Evolutionary conservation across 106 monocot genomes (phyloP), one percentile per base, ranked within the genome.

Genomic region (Dendrobium nobile): DNA sequence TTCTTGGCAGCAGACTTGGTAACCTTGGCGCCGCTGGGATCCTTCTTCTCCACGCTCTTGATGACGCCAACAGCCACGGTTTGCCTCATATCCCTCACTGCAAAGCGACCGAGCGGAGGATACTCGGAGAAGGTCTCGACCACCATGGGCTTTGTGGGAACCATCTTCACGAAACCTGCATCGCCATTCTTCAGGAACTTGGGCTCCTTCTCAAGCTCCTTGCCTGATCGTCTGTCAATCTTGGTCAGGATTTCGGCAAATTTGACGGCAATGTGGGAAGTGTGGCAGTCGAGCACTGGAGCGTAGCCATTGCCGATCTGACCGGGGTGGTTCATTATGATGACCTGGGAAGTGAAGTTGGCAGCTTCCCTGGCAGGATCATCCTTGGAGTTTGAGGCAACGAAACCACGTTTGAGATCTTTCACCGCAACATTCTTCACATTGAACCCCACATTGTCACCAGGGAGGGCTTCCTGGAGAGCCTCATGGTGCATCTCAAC

Each of bases 401-500:
- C 89, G n/a, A 80, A 89, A 40, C 89, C 89, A 73, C 89, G 79
- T 82, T 89, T 89, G 72, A 89, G 54, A 84, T 89, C 89, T 82
- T 89, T 89, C 6, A 89, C 88, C 17, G 88, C 88, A 41, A 89
- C 84, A 15, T 89, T 89, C 88, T 89, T 89, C n/a, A 89, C 88
- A 11, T 89, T 89, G 80, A 89, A 89, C 5, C 89, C 89, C 15
- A 89, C 88, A 59, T 86, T 89, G 84, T 89, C 89, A 56, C 89
- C 89, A 0, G 89, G 89, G 13, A 84, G 77, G 67, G 89, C 89
- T 28, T 89, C 89, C 59, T 41, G 77, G 5, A 89, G 88, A 31
- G 89, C 82, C 59, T 89, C 89, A 22, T 89, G 89, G 84, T 89
- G 89, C 89, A 89, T 89, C 84, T 89, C 89, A 37, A 89, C 89